Percentiles rank a stretch among this genome's conserved stretches.
These are phyloP conservation scores for Chamaecyparis obtusa DNA, from an alignment of 75 land plant genomes.

Conservation along the genomic window DNA sequence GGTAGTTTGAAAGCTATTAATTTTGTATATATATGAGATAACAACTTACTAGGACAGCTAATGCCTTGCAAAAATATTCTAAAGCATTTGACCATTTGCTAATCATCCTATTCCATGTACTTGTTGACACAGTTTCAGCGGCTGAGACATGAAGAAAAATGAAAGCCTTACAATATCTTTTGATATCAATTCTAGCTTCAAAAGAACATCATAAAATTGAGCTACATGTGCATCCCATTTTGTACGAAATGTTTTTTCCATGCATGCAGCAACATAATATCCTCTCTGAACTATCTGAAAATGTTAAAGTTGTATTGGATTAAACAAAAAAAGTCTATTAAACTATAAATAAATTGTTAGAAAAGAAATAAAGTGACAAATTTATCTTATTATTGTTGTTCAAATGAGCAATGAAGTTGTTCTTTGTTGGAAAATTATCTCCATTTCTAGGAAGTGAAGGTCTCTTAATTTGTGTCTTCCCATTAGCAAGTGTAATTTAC, in stretches of 20 bases:
- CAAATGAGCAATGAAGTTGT: no score
- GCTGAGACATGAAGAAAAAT: constrained; percentile 47
- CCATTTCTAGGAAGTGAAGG: no score
- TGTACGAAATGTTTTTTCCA: constrained; percentile 32
- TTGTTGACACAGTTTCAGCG: constrained; percentile 19
- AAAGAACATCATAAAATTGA: constrained; percentile 3
- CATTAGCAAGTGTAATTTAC: no score
- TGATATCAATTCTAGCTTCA: constrained; percentile 36
- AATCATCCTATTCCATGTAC: constrained; percentile 18
- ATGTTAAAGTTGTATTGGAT: neutral
- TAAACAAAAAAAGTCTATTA: neutral
- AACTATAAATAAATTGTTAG: constrained; percentile 17
- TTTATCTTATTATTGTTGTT: no score
- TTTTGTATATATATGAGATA: neutral
- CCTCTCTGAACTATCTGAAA: constrained; percentile 88
- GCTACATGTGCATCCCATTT: constrained; percentile 50
- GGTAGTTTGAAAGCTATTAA: no score
- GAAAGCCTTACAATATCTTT: constrained; percentile 63
- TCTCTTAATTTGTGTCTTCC: no score
- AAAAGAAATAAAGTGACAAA: neutral
- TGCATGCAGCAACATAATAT: constrained; percentile 26
- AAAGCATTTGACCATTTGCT: constrained; percentile 48
- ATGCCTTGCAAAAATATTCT: constrained; percentile 62
- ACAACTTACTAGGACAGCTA: constrained; percentile 44
- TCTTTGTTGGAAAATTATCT: no score